Conservation (phyloP, 176 grass and related monocot species). For the Cenchrus purpureus region DNA sequence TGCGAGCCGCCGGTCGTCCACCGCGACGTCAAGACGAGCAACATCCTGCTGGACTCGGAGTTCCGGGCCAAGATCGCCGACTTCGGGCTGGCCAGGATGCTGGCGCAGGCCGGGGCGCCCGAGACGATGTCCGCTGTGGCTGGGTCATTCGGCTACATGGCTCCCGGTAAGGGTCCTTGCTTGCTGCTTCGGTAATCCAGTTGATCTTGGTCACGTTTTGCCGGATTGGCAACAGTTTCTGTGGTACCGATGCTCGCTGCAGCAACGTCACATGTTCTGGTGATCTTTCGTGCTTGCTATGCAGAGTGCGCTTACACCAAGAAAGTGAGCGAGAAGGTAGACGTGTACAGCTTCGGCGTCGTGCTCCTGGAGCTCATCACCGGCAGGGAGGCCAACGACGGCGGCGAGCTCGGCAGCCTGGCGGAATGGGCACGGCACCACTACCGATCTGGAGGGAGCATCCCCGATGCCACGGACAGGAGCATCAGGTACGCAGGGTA, state of each 20-base stretch:
- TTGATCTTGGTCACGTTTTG: not conserved
- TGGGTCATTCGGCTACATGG: slow-evolving; percentile 92
- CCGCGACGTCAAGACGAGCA: slow-evolving; percentile 87
- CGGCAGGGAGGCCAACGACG: slow-evolving; percentile 61
- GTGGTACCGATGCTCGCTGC: no score
- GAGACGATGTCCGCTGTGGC: slow-evolving; percentile 70
- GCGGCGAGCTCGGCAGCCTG: slow-evolving; percentile 57
- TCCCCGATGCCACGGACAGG: slow-evolving; percentile 47
- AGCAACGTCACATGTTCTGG: not conserved
- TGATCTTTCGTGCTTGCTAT: not conserved
- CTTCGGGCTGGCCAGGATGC: slow-evolving; percentile 83
- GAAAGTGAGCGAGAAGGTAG: slow-evolving; percentile 74
- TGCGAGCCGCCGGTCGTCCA: slow-evolving; percentile 71
- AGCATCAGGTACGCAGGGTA: slow-evolving; percentile 43
- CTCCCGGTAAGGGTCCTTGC: slow-evolving; percentile 59
- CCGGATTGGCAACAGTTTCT: not conserved
- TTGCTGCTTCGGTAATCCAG: not conserved
- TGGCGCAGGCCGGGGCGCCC: slow-evolving; percentile 48
- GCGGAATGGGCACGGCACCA: slow-evolving; percentile 70
- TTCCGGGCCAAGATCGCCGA: slow-evolving; percentile 72
- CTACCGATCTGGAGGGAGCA: slow-evolving; percentile 49
- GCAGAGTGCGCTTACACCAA: slow-evolving; percentile 72
- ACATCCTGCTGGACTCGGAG: slow-evolving; percentile 80
- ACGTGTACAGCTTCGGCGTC: slow-evolving; percentile 95
- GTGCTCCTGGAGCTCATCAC: slow-evolving; percentile 87